These are phyloP conservation scores for Akebia trifoliata DNA, from an alignment of 164 flowering plant genomes.

Conservation along the genomic window DNA sequence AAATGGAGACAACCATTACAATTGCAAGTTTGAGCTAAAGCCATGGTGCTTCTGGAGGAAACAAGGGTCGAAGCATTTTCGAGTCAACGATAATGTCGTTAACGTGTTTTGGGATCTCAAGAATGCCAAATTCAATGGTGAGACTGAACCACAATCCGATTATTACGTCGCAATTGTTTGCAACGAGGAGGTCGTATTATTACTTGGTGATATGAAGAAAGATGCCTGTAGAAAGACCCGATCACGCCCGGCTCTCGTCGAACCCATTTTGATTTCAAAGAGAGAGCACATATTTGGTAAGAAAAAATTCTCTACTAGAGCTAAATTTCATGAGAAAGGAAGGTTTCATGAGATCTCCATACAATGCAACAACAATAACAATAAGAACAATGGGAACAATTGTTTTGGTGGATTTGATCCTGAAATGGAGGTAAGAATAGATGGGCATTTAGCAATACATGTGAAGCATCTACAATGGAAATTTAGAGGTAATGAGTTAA, in stretches of 20 bases:
- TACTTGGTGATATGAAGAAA: conserved; percentile 60
- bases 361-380: conserved; percentile 37
- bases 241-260: conserved; percentile 48
- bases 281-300: conserved; percentile 57
- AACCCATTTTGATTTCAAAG: conserved; percentile 48
- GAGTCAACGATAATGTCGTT: conserved; percentile 31
- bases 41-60: conserved; percentile 70
- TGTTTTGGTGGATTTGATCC: conserved; percentile 30
- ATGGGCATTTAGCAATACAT: conserved; percentile 50
- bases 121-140: conserved; percentile 51
- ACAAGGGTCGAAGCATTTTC: conserved; percentile 50
- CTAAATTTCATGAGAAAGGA: conserved; percentile 48
- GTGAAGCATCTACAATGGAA: conserved; percentile 74
- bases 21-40: conserved; percentile 66
- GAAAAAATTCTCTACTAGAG: conserved; percentile 44
- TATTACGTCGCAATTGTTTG: conserved; percentile 61
- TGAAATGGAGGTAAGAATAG: conserved; percentile 62
- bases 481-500: conserved; percentile 59
- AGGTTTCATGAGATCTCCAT: conserved; percentile 50
- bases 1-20: conserved; percentile 31
- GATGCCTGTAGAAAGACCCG: conserved; percentile 59
- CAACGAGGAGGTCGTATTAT: conserved; percentile 49
- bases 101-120: conserved; percentile 64
- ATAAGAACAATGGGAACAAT: neutral
- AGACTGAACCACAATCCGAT: conserved; percentile 54